phyloP scores from a whole-genome alignment of 345 rosid genomes.

The Carallia brachiata region DNA sequence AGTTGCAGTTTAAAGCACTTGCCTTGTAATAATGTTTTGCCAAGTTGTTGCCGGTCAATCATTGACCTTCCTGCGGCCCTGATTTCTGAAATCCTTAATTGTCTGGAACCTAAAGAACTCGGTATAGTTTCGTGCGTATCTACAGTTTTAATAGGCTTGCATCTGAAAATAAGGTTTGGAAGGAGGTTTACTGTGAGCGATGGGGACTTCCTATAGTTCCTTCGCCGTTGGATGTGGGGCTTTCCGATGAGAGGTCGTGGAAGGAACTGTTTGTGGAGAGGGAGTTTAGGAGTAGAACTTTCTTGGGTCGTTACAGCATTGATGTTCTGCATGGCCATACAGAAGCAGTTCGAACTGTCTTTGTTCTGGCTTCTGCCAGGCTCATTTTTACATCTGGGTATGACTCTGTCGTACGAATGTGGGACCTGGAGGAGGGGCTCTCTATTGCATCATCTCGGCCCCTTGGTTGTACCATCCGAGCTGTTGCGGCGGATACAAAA shows the following conservation, averaged over 20 bases:
- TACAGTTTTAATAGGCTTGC: slow-evolving; percentile 60
- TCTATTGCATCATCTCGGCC: slow-evolving; percentile 65
- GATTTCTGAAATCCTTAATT: slow-evolving; percentile 70
- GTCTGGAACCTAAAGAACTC: slow-evolving; percentile 80
- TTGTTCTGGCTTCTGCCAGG: slow-evolving; percentile 70
- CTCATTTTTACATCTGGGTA: slow-evolving; percentile 86
- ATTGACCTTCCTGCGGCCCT: slow-evolving; percentile 82
- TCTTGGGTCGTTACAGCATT: slow-evolving; percentile 61
- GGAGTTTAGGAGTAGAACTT: slow-evolving; percentile 74
- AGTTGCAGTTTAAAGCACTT: slow-evolving; percentile 30
- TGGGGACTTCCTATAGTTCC: slow-evolving; percentile 68
- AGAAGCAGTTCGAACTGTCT: slow-evolving; percentile 76
- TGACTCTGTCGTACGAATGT: slow-evolving; percentile 76
- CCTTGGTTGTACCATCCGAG: slow-evolving; percentile 87
- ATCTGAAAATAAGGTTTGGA: slow-evolving; percentile 83
- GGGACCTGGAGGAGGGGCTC: slow-evolving; percentile 84
- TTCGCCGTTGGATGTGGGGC: slow-evolving; percentile 24
- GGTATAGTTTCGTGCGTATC: slow-evolving; percentile 90
- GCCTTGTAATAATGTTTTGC: slow-evolving; percentile 34
- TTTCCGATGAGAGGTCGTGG: slow-evolving; percentile 69
- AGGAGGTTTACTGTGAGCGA: slow-evolving; percentile 72
- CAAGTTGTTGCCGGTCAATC: slow-evolving; percentile 36
- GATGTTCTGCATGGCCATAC: slow-evolving; percentile 83
- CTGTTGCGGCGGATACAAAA: slow-evolving; percentile 70
- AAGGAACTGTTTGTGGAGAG: slow-evolving; percentile 86